phyloP scores from a whole-genome alignment of 139 green algal species.

The Diplosphaera chodatii region DNA sequence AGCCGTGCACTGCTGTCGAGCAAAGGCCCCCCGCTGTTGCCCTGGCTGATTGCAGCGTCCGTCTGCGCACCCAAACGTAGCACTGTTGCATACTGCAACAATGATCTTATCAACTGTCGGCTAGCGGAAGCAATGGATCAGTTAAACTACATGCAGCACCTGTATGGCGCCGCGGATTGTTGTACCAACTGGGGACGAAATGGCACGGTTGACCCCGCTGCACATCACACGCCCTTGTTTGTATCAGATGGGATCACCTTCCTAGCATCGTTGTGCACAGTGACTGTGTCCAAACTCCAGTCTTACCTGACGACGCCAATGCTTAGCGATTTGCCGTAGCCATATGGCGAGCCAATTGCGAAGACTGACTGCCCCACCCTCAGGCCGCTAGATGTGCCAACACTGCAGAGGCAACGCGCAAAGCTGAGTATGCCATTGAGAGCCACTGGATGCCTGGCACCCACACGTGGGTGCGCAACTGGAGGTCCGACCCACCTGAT shows the following conservation, averaged over 20 bases:
- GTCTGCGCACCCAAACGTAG: too few relatives aligned
- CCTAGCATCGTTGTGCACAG: too few relatives aligned
- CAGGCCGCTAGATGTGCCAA: conserved; percentile 33
- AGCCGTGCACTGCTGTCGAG: conserved; percentile 62
- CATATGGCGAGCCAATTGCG: conserved; percentile 51
- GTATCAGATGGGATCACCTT: too few relatives aligned
- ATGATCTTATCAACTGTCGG: background rate
- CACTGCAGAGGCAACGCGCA: background rate
- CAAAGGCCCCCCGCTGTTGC: conserved; percentile 74
- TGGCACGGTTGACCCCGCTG: conserved; percentile 50
- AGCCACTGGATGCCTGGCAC: too few relatives aligned
- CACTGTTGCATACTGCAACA: too few relatives aligned
- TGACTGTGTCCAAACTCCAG: too few relatives aligned
- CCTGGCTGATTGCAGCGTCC: conserved; percentile 74
- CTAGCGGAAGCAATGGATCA: background rate
- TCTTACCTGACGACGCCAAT: conserved; percentile 45
- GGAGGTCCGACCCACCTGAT: too few relatives aligned
- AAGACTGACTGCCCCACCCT: conserved; percentile 64
- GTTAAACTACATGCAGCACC: conserved; percentile 18
- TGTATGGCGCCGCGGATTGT: conserved; percentile 70
- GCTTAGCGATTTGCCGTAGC: conserved; percentile 37
- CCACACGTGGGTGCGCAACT: too few relatives aligned
- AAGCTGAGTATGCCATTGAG: background rate
- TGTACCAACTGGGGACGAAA: conserved; percentile 56
- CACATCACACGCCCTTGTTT: too few relatives aligned